phyloP scores from a whole-genome alignment of 1,284 basidiomycete genomes.

The Gomphus bonarii region DNA sequence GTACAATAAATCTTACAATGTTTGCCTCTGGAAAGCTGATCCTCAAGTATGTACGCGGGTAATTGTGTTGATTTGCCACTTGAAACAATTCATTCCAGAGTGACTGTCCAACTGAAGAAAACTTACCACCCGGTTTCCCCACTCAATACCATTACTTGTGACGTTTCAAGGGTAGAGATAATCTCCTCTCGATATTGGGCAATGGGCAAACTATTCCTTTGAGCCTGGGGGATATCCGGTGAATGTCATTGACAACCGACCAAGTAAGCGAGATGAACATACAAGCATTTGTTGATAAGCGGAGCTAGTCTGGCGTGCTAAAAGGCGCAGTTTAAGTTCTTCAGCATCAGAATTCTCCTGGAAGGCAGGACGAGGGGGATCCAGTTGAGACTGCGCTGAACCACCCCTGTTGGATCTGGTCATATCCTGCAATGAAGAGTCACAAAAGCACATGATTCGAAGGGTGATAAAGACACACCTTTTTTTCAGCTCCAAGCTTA shows the following conservation, averaged over 20 bases:
- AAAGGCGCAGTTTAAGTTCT: constrained; percentile 34
- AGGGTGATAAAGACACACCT: constrained; percentile 26
- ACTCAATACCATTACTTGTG: constrained; percentile 87
- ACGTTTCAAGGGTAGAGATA: constrained; percentile 59
- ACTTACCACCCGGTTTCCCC: constrained; percentile 94
- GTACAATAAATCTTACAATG: constrained; percentile 93
- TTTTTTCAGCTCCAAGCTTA: constrained; percentile 35
- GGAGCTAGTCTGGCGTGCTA: constrained; percentile 44
- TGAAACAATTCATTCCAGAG: constrained; percentile 1
- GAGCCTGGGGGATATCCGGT: constrained; percentile 29
- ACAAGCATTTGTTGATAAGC: constrained; percentile 87
- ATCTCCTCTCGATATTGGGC: constrained; percentile 77
- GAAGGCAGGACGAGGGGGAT: background rate
- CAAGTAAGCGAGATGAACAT: constrained; percentile 21
- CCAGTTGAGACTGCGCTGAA: background rate
- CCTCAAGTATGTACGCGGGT: constrained; percentile 90
- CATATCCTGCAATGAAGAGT: constrained; percentile 17
- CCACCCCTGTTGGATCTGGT: constrained; percentile 15
- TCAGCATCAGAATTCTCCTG: background rate
- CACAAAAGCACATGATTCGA: background rate
- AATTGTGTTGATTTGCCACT: constrained; percentile 98
- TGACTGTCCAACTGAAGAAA: background rate
- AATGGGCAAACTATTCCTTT: constrained; percentile 80
- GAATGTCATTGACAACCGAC: background rate
- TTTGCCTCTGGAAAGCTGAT: constrained; percentile 73